Evolutionary conservation across 306 rosid species (phyloP), one percentile per base, ranked within the genome.

Genomic region (Alnus rubra): DNA sequence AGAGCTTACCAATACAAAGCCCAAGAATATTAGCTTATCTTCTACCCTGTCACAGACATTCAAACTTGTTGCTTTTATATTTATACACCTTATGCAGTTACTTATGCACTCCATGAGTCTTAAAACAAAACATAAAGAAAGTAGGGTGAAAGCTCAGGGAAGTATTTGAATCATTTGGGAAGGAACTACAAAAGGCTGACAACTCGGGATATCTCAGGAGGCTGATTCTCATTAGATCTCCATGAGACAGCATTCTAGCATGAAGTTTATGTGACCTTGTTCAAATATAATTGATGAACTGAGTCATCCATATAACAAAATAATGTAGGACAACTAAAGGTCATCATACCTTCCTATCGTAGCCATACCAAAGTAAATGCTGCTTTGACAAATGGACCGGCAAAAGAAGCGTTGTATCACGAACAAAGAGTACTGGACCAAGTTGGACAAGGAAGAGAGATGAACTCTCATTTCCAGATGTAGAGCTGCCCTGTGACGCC

Each of bases 281-380:
- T 39, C 18, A 39, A 18, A 15, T 67, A 67, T 0, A 30, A 48
- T 42, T n/a, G 15, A 62, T 9, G 50, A 68, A 68, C 0, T 42
- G 35, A 68, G 14, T 39, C 8, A 48, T 42, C n/a, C 18, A 5
- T 4, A 42, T 9, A 52, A 79, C 52, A 45, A 75, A 74, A 56
- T 50, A 62, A 75, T 49, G 60, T 68, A 13, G 64, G 35, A 47
- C 49, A 76, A 47, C 56, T 67, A 81, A 79, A 81, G 75, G 37
- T 75, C 60, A 54, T 78, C 72, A 37, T 85, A 96, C 99, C 99
- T 95, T 95, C 80, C 92, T 89, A 79, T 96, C 99, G 77, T 96
- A 96, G 71, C 99, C 99, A 81, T 96, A 96, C 99, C 97, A 96
- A 81, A 96, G 91, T 86, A 96, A 86, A 87, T 91, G 96, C 78